phyloP scores from a whole-genome alignment of 805 yeast genomes.

The Komagataella pastoris region DNA sequence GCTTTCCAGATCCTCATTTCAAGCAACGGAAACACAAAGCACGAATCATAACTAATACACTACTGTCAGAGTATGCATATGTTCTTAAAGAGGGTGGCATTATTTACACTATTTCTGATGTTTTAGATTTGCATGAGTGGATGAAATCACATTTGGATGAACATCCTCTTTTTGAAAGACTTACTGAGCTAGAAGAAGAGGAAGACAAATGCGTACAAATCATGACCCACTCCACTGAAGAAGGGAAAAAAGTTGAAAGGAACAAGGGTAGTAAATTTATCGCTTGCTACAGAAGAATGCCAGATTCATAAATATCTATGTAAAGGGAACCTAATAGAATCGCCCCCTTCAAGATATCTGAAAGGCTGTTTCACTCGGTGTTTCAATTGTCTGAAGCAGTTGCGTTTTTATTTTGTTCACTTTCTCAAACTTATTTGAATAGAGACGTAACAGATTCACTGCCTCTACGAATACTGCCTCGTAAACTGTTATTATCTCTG shows the following conservation, averaged over 20 bases:
- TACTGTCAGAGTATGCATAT: constrained; percentile 85
- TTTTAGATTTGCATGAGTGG: constrained; percentile 86
- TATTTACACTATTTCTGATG: constrained; percentile 92
- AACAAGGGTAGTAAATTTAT: constrained; percentile 79
- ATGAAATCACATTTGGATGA: constrained; percentile 86
- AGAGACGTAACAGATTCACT: constrained; percentile 26
- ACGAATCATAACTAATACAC: constrained; percentile 81
- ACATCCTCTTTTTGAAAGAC: constrained; percentile 84
- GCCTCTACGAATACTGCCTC: constrained; percentile 27
- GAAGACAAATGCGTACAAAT: constrained; percentile 71
- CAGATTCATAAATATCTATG: constrained; percentile 30
- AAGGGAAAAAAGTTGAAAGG: constrained; percentile 91
- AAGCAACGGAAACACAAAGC: constrained; percentile 97
- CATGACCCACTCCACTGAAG: constrained; percentile 92
- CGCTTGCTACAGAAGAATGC: constrained; percentile 74
- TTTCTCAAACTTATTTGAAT: constrained; percentile 16
- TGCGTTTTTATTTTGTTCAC: constrained; percentile 1
- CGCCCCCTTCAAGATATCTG: background rate
- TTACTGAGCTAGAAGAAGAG: constrained; percentile 66
- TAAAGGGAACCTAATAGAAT: background rate
- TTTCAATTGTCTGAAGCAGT: background rate
- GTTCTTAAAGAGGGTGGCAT: constrained; percentile 79
- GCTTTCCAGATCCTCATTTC: constrained; percentile 99
- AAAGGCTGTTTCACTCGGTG: background rate
- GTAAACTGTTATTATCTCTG: constrained; percentile 18